A percentile compares a stretch with the other conserved stretches of the same genome.
Conservation (phyloP, 768 basidiomycete species). For the Aureoboletus auriporus region DNA sequence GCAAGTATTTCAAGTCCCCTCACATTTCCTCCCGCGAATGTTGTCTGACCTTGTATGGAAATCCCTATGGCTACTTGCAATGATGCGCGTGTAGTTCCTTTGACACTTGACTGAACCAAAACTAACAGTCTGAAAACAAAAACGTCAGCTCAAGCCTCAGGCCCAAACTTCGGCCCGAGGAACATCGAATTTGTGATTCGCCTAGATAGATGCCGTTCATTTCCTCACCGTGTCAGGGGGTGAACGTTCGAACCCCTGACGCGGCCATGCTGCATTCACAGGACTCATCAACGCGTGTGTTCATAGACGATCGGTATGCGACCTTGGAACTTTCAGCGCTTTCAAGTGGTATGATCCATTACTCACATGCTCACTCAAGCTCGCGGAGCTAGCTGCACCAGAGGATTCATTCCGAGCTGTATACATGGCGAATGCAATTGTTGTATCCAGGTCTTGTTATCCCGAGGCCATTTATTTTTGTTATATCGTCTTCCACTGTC, state of each 20-base stretch:
- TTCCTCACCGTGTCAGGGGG: constrained; percentile 15
- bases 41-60: constrained; percentile 1
- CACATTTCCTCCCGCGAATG: constrained; percentile 18
- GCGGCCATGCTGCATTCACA: constrained; percentile 21
- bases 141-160: constrained; percentile 1
- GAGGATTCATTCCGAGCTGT: constrained; percentile 1
- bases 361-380: neutral
- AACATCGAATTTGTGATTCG: constrained; percentile 14
- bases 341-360: neutral
- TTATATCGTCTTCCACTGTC: neutral
- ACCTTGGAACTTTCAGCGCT: neutral
- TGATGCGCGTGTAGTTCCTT: neutral
- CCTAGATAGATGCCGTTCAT: constrained; percentile 25
- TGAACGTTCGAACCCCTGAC: constrained; percentile 15
- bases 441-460: neutral
- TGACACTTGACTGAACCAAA: neutral
- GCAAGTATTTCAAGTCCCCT: neutral
- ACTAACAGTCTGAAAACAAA: neutral
- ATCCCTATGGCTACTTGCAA: neutral
- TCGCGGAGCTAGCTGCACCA: neutral
- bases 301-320: constrained; percentile 6
- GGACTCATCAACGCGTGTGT: constrained; percentile 20
- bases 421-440: neutral
- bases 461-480: neutral
- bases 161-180: constrained; percentile 9